Base-by-base conservation (phyloP, 2,329 filamentous ascomycete genomes). In the Talaromyces sp. region DNA sequence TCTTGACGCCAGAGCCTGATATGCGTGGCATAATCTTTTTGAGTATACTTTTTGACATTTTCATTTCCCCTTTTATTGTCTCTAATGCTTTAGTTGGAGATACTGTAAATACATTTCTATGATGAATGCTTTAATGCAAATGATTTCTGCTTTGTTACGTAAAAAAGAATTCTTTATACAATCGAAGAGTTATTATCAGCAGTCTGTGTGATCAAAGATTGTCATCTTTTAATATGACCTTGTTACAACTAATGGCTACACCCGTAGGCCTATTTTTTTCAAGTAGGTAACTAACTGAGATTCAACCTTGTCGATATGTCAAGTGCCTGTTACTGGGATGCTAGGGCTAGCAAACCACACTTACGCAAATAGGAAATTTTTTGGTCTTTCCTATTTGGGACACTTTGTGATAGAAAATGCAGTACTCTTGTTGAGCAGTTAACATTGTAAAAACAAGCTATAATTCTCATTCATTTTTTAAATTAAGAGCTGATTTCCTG, bases 341-440 rank as follows among this genome's bases (percentile, higher is more conserved):
- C 33, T 37, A 56, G 19, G 13, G 35, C 48, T 61, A 24, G 3
- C n/a, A n/a, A 43, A 54, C 16, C 24, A 54, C 22, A 43, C 60
- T 63, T 63, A 63, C 61, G 61, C 61, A 63, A 63, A 57, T 57
- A 63, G 61, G 61, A 57, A 63, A 57, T 57, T 57, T 56, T 57
- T 39, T 9, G 22, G 16, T 47, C 50, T 35, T 63, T 57, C 61
- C 61, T 63, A 57, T 48, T 57, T 57, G n/a, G 39, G 61, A 47
- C 48, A 62, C 37, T 45, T 27, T 22, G 24, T 13, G 10, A 22
- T 11, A 24, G 47, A 16, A 7, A 14, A 43, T 43, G 16, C 8
- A 43, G 16, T 16, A 43, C 19, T 47, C 43, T 22, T 47, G 8
- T 6, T 47, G 19, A 43, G n/a, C 41, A 43, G 41, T 43, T 43